Evolutionary conservation across 2,329 filamentous ascomycete species (phyloP), one percentile per base, ranked within the genome.

Genomic region (Paradendryphiella salina): DNA sequence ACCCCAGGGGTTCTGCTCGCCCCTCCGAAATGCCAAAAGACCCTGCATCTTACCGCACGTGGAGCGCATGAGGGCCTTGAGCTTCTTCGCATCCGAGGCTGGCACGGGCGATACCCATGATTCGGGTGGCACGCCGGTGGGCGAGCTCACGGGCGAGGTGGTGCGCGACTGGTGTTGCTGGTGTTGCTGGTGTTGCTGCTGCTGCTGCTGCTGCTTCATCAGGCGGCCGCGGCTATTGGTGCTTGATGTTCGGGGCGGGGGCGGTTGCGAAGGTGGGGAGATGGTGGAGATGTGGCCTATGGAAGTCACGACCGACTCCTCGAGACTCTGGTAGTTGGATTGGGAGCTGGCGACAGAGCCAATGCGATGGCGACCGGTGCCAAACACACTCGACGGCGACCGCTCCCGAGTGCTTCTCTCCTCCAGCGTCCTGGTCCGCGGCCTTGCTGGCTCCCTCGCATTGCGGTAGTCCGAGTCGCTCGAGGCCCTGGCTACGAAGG

Each of bases 21-120:
- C 83, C 35, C 79, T 79, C 61, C 87, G 84, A 67, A 89, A 93
- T 57, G 89, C 86, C 23, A 91, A 79, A 59, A 87, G 85, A 48
- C 89, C 89, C 63, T 85, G 85, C 89, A 93, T 94, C 59, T 85
- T 82, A 21, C 90, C 89, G 64, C 86, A 88, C 5, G 90, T 76
- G 18, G 82, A 85, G 70, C 86, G 89, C 88, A 94, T 93, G 52
- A 94, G 75, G 62, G 84, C 79, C 46, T 91, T 76, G 20, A 93
- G 81, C 65, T 85, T 88, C 61, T 86, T 86, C 32, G 87, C 84
- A 71, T 91, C 86, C 15, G 82, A 80, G 3, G 85, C 85, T 29
- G 82, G 80, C 40, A 75, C 61, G 48, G 76, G 62, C 66, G 69
- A 54, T 29, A 69, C 55, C 66, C 69, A 72, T 34, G 70, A 70